Evolutionary conservation across 352 stramenopile species (phyloP).

Genomic region (Globisporangium splendens): DNA sequence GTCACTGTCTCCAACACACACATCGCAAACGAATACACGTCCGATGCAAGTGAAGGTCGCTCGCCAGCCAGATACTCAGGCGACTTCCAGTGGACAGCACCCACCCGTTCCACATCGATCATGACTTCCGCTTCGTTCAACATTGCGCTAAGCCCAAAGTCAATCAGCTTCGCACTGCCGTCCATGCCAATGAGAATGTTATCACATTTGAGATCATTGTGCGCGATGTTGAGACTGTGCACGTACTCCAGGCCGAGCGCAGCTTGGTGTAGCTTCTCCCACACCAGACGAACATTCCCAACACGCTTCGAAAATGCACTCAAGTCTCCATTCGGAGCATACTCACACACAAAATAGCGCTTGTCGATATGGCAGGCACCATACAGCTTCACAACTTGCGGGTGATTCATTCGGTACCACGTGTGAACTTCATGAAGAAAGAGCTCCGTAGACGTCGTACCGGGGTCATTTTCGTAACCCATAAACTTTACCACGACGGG

Average conservation of each 20-base stretch:
- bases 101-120: not conserved
- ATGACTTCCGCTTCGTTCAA: not conserved
- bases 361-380: no score
- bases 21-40: conserved; percentile 4
- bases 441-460: no score
- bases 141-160: not conserved
- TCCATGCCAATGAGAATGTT: not conserved
- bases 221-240: not conserved
- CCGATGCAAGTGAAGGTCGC: not conserved
- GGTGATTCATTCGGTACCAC: no score
- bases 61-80: not conserved
- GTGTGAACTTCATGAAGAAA: no score
- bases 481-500: no score
- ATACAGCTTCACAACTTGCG: no score
- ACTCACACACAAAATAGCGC: no score
- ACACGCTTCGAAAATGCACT: no score
- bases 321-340: no score
- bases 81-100: not conserved
- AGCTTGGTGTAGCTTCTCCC: not conserved
- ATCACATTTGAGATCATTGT: not conserved
- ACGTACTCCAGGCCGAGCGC: not conserved
- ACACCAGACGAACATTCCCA: not conserved
- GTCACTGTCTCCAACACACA: not conserved
- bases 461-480: no score
- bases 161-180: not conserved